phyloP scores from a whole-genome alignment of 1,284 basidiomycete species.

The Hypsizygus ulmarius region DNA sequence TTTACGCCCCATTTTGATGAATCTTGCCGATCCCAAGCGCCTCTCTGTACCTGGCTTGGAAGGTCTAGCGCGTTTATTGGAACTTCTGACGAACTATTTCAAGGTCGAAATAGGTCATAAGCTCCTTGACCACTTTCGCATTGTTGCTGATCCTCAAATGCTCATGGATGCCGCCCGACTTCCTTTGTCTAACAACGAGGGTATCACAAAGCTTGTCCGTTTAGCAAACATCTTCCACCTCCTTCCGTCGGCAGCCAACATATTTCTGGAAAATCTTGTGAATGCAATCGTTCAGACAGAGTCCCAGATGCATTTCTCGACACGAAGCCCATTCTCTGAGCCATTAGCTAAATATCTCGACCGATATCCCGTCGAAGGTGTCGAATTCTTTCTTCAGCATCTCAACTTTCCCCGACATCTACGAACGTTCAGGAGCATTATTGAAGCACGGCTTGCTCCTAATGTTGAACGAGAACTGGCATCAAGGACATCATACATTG shows the following conservation, averaged over 20 bases:
- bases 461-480: conserved; percentile 75
- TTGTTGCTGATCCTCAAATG: conserved; percentile 84
- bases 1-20: conserved; percentile 95
- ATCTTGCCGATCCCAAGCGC: conserved; percentile 94
- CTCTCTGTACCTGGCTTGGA: conserved; percentile 94
- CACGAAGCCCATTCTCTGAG: conserved; percentile 90
- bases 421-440: conserved; percentile 77
- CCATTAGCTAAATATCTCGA: conserved; percentile 91
- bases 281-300: conserved; percentile 94
- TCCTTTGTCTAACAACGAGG: conserved; percentile 85
- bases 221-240: conserved; percentile 97
- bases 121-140: conserved; percentile 92
- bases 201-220: conserved; percentile 90
- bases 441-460: conserved; percentile 76
- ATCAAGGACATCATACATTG: conserved; percentile 61
- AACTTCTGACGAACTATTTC: conserved; percentile 98
- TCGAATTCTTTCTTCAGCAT: conserved; percentile 82
- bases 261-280: conserved; percentile 87
- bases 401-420: conserved; percentile 75
- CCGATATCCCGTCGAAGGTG: conserved; percentile 84
- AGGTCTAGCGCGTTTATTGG: conserved; percentile 92
- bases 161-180: conserved; percentile 76
- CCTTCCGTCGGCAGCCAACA: conserved; percentile 88
- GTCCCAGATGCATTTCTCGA: conserved; percentile 86
- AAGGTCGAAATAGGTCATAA: conserved; percentile 99